phyloP scores from a whole-genome alignment of 805 yeast species.

The Ogataea angusta region DNA sequence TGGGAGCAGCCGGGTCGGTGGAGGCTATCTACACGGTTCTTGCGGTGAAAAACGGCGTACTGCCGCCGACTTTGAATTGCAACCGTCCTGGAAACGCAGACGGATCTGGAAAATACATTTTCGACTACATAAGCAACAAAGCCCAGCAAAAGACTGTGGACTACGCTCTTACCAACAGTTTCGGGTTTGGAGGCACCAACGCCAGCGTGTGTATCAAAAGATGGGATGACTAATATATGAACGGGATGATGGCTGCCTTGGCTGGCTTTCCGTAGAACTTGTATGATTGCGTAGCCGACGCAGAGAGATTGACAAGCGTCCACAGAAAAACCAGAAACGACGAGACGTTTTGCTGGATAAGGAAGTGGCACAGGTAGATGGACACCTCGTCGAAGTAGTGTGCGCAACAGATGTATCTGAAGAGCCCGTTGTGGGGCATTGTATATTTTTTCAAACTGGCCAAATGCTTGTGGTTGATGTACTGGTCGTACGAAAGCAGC shows the following conservation, averaged over 20 bases:
- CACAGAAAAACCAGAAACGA: conserved; percentile 30
- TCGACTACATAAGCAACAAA: conserved; percentile 56
- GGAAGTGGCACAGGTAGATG: conserved; percentile 42
- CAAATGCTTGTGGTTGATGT: conserved; percentile 46
- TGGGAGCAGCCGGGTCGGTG: conserved; percentile 96
- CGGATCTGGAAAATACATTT: conserved; percentile 40
- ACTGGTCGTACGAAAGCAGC: conserved; percentile 44
- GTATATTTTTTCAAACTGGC: conserved; percentile 52
- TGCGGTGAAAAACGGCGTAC: conserved; percentile 50
- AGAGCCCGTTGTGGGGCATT: conserved; percentile 50
- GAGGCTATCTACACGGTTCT: conserved; percentile 80
- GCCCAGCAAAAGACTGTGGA: conserved; percentile 39
- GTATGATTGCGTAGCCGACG: conserved; percentile 53
- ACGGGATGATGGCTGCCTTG: conserved; percentile 30
- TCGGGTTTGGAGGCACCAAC: conserved; percentile 98
- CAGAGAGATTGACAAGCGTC: conserved; percentile 48
- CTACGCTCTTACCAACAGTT: conserved; percentile 79
- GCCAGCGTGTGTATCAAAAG: conserved; percentile 60
- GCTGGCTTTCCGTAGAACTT: conserved; percentile 38
- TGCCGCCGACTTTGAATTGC: conserved; percentile 85
- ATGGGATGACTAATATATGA: conserved; percentile 19
- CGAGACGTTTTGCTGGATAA: conserved; percentile 17
- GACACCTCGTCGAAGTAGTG: conserved; percentile 68
- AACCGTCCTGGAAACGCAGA: conserved; percentile 47
- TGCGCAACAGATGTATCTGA: conserved; percentile 53